Percentiles rank a stretch among this genome's conserved stretches.
phyloP scores from a whole-genome alignment of 345 rosid species.

The Pistacia integerrima region DNA sequence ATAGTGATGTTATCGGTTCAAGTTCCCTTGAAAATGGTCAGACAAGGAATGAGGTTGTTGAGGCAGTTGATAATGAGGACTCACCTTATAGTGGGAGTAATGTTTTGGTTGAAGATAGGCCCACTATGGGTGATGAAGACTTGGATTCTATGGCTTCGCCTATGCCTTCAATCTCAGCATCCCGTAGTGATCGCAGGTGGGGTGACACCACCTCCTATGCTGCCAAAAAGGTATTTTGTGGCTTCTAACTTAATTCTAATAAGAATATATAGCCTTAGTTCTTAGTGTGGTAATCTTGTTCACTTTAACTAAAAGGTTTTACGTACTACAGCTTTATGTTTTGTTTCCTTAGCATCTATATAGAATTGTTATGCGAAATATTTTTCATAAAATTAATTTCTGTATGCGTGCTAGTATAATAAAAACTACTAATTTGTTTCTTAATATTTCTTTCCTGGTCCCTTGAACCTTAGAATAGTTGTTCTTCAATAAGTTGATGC shows the following conservation, averaged over 20 bases:
- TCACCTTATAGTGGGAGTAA: conserved; percentile 68
- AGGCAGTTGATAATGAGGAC: conserved; percentile 51
- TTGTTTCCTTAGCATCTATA: background rate
- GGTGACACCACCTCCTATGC: conserved; percentile 69
- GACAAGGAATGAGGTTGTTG: conserved; percentile 36
- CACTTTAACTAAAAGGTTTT: background rate
- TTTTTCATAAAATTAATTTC: background rate
- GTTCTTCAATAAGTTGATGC: background rate
- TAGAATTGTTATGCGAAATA: background rate
- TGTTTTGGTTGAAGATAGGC: conserved; percentile 51
- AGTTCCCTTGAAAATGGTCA: conserved; percentile 48
- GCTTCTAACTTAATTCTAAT: conserved; percentile 3
- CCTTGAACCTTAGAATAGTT: background rate
- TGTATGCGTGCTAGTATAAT: background rate
- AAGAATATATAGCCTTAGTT: background rate
- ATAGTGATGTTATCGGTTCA: conserved; percentile 23
- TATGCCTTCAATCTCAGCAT: conserved; percentile 48
- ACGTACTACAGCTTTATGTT: background rate
- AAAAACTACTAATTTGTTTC: background rate
- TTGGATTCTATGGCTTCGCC: conserved; percentile 44
- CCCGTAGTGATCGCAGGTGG: conserved; percentile 68
- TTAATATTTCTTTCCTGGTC: background rate
- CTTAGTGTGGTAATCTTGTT: background rate
- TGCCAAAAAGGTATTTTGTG: conserved; percentile 65
- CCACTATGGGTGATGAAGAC: conserved; percentile 45